Percentiles rank a stretch among this genome's conserved stretches.
Conservation (phyloP, 192 early-diverging fungal genomes). For the Podochytrium sp. region DNA sequence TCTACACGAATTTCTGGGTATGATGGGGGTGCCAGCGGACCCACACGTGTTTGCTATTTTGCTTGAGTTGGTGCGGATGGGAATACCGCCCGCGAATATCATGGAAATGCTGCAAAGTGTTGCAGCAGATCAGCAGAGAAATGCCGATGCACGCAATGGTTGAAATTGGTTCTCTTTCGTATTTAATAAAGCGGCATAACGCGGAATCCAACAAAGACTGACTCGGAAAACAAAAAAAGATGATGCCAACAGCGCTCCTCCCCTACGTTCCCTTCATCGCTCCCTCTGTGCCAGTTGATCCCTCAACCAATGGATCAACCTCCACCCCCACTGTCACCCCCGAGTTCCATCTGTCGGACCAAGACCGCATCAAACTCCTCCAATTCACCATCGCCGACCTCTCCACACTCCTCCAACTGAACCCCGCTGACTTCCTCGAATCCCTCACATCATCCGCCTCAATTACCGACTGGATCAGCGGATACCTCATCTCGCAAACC, state of each 20-base stretch:
- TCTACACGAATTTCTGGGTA: background rate
- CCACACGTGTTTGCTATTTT: background rate
- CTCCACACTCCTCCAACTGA: background rate
- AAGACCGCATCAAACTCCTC: conserved; percentile 3
- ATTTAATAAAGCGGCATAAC: background rate
- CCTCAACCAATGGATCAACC: background rate
- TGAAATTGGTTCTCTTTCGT: background rate
- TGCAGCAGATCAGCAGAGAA: background rate
- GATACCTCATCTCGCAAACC: background rate
- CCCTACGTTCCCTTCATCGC: background rate
- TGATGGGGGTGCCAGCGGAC: background rate
- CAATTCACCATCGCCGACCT: background rate
- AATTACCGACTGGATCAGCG: background rate
- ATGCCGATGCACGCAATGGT: background rate
- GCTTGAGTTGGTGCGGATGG: background rate
- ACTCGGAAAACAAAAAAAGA: no score
- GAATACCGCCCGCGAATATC: background rate
- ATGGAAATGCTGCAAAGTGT: background rate
- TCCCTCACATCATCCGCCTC: background rate
- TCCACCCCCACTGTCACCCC: background rate
- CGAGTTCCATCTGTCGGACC: background rate
- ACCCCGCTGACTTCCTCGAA: background rate
- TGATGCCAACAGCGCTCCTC: background rate
- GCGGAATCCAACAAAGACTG: no score
- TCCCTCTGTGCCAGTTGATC: background rate